A percentile compares a stretch with the other conserved stretches of the same genome.
phyloP scores from a whole-genome alignment of 805 yeast genomes.

The Barnettozyma salicaria region DNA sequence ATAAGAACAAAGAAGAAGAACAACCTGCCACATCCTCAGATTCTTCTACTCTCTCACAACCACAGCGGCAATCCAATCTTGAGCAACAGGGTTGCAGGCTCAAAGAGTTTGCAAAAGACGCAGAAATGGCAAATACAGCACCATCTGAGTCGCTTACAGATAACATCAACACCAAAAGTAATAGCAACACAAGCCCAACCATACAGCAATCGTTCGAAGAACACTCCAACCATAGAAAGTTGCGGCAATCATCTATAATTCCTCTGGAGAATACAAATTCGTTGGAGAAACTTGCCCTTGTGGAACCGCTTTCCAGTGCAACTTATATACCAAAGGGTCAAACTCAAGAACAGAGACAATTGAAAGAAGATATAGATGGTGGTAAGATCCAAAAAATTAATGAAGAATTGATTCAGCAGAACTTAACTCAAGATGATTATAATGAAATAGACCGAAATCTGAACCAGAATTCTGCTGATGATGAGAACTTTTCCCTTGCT shows the following conservation, averaged over 20 bases:
- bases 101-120: no score
- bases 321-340: slow-evolving; percentile 66
- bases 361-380: slow-evolving; percentile 14
- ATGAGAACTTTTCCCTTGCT: slow-evolving; percentile 55
- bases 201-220: slow-evolving; percentile 1
- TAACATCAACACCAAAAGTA: neutral
- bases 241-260: neutral
- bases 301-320: slow-evolving; percentile 64
- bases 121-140: no score
- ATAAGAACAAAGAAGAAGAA: slow-evolving; percentile 17
- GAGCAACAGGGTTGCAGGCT: no score
- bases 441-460: no score
- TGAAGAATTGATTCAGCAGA: slow-evolving; percentile 5
- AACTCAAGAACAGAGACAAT: slow-evolving; percentile 17
- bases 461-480: no score
- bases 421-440: slow-evolving; percentile 4
- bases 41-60: slow-evolving; percentile 5
- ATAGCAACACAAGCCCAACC: neutral
- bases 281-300: slow-evolving; percentile 9
- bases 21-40: slow-evolving; percentile 3
- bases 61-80: slow-evolving; percentile 3
- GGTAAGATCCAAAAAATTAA: slow-evolving; percentile 1
- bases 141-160: neutral
- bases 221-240: neutral
- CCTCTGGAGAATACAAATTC: slow-evolving; percentile 1